These are phyloP conservation scores for Pythium pyrilobum DNA, from an alignment of 352 stramenopile species.

Conservation along the genomic window DNA sequence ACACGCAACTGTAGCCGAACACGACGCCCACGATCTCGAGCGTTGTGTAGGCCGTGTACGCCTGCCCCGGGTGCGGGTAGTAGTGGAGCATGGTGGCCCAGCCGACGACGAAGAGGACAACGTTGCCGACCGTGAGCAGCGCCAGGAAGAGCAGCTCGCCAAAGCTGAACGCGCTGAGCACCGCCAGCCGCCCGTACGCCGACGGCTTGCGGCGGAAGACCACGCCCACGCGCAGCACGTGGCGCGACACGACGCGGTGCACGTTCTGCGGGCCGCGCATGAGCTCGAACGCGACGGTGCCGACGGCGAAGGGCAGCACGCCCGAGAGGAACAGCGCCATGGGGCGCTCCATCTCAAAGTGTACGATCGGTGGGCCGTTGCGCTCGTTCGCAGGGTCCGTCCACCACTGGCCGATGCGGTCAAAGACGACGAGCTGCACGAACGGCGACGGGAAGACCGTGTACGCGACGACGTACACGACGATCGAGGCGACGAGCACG, in stretches of 20 bases:
- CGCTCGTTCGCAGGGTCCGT: slow-evolving; percentile 5
- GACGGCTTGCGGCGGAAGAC: slow-evolving; percentile 42
- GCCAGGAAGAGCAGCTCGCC: slow-evolving; percentile 62
- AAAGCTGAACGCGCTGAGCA: slow-evolving; percentile 30
- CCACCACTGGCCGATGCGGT: slow-evolving; percentile 10
- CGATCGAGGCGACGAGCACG: slow-evolving; percentile 30
- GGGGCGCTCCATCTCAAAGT: slow-evolving; percentile 50
- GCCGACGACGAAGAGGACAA: slow-evolving; percentile 42
- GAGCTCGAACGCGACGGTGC: slow-evolving; percentile 8
- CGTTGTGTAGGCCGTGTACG: slow-evolving; percentile 41
- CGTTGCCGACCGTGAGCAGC: slow-evolving; percentile 41
- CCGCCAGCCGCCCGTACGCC: slow-evolving; percentile 8
- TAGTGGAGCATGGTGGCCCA: slow-evolving; percentile 24
- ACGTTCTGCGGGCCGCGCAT: slow-evolving; percentile 23
- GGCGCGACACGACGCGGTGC: slow-evolving; percentile 30
- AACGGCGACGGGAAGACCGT: slow-evolving; percentile 10
- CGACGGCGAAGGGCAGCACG: slow-evolving; percentile 33
- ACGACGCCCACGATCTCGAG: slow-evolving; percentile 45
- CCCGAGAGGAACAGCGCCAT: slow-evolving; percentile 52
- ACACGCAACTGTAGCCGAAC: slow-evolving; percentile 49
- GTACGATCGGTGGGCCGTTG: slow-evolving; percentile 21
- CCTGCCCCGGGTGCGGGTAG: slow-evolving; percentile 1
- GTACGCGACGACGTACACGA: slow-evolving; percentile 35
- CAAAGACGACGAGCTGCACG: slow-evolving; percentile 16
- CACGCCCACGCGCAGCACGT: slow-evolving; percentile 31